Evolutionary conservation across 805 yeast species (phyloP).

Genomic region (Kregervanrija fluxuum): DNA sequence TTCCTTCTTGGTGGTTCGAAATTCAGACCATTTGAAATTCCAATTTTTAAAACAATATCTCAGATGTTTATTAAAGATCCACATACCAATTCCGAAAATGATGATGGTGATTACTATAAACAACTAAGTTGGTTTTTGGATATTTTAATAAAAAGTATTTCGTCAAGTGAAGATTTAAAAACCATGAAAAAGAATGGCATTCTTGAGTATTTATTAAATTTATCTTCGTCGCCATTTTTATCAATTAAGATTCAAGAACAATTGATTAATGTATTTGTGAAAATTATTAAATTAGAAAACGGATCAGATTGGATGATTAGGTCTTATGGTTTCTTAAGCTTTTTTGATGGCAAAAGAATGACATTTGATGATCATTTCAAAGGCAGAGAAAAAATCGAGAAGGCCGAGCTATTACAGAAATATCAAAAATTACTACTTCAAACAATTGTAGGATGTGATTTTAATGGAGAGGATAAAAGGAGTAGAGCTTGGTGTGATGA

Average conservation of each 20-base stretch:
- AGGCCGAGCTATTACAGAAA: constrained; percentile 29
- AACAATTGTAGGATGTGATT: constrained; percentile 32
- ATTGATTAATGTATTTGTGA: constrained; percentile 36
- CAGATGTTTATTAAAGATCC: constrained; percentile 19
- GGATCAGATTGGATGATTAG: constrained; percentile 56
- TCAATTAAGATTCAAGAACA: constrained; percentile 32
- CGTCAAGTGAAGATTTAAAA: constrained; percentile 43
- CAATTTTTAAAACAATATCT: constrained; percentile 37
- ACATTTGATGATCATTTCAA: background rate
- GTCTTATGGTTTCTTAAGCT: constrained; percentile 42
- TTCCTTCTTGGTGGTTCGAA: constrained; percentile 56
- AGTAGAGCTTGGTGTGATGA: constrained; percentile 52
- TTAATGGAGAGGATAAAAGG: constrained; percentile 41
- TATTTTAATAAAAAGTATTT: constrained; percentile 40
- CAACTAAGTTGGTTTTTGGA: constrained; percentile 64
- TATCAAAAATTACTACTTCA: constrained; percentile 41
- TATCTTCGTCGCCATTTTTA: constrained; percentile 45
- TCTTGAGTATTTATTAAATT: constrained; percentile 60
- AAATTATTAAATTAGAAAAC: constrained; percentile 44
- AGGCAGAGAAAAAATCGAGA: constrained; percentile 11
- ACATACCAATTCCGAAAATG: constrained; percentile 18
- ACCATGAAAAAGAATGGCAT: constrained; percentile 46
- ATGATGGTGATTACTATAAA: constrained; percentile 44
- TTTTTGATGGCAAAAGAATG: constrained; percentile 26
- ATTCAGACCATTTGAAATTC: constrained; percentile 35